These are phyloP conservation scores for Neurospora tetraspora DNA, from an alignment of 495 filamentous ascomycete genomes.

Conservation along the genomic window DNA sequence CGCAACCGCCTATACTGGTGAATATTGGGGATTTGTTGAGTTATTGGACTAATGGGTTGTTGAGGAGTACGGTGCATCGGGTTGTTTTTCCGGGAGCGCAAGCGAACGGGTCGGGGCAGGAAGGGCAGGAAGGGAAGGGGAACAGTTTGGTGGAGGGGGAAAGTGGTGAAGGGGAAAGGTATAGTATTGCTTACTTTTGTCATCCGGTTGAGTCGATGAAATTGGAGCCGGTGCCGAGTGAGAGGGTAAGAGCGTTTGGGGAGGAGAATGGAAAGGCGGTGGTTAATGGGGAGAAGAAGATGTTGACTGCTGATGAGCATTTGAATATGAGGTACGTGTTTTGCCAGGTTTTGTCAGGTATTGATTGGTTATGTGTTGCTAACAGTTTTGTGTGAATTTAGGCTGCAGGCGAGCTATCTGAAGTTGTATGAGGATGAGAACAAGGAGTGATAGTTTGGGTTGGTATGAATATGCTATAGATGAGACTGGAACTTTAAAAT, in stretches of 20 bases:
- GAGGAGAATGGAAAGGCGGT: constrained; percentile 24
- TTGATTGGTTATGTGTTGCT: too few species aligned
- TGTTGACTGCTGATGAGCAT: constrained; percentile 78
- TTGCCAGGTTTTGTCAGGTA: too few species aligned
- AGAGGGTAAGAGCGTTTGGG: constrained; percentile 24
- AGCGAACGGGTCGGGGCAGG: too few species aligned
- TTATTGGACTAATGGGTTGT: constrained; percentile 82
- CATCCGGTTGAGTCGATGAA: constrained; percentile 68
- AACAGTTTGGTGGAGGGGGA: constrained; percentile 40
- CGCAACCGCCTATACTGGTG: constrained; percentile 68
- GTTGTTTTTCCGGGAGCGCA: constrained; percentile 60
- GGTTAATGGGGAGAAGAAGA: constrained; percentile 39
- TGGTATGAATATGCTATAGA: background rate
- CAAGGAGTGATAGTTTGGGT: constrained; percentile 2
- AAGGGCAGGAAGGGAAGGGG: constrained; percentile 7
- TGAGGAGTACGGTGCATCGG: constrained; percentile 79
- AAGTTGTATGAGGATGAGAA: constrained; percentile 37
- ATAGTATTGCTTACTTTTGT: constrained; percentile 86
- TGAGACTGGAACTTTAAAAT: background rate
- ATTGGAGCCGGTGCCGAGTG: constrained; percentile 67
- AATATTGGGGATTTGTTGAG: constrained; percentile 88
- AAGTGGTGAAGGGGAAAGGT: constrained; percentile 41
- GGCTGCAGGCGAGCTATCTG: constrained; percentile 66
- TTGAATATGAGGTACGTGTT: constrained; percentile 43
- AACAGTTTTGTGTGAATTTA: background rate